These are phyloP conservation scores for Beauveria scarabaeidicola DNA, from an alignment of 2,329 filamentous ascomycete genomes.

Conservation along the genomic window DNA sequence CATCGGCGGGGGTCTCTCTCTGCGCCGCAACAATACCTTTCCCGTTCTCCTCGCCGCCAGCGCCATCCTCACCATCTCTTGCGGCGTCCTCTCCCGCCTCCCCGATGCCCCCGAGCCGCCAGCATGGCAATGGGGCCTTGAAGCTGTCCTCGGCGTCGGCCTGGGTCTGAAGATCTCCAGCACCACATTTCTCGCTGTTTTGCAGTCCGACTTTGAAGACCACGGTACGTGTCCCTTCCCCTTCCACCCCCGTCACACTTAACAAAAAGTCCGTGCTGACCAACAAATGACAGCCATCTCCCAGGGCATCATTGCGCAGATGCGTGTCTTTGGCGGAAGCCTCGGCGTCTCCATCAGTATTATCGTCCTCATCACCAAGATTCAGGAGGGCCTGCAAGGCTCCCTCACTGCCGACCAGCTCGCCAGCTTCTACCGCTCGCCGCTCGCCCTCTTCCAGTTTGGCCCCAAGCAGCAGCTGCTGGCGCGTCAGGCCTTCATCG, in stretches of 20 bases:
- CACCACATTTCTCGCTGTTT: slow-evolving; percentile 15
- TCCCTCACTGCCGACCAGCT: slow-evolving; percentile 14
- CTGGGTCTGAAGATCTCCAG: slow-evolving; percentile 16
- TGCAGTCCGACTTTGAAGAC: slow-evolving; percentile 16
- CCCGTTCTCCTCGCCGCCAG: slow-evolving; percentile 15
- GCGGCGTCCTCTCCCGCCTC: slow-evolving; percentile 14
- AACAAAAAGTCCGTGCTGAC: neutral
- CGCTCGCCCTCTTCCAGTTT: slow-evolving; percentile 13
- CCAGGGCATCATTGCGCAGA: slow-evolving; percentile 16
- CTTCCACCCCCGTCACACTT: neutral
- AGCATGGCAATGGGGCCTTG: slow-evolving; percentile 14
- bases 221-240: slow-evolving; percentile 12
- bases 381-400: slow-evolving; percentile 12
- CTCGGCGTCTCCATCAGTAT: slow-evolving; percentile 19
- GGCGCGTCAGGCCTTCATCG: slow-evolving; percentile 14
- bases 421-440: slow-evolving; percentile 15
- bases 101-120: slow-evolving; percentile 9
- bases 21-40: slow-evolving; percentile 15
- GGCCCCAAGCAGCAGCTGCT: slow-evolving; percentile 10
- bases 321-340: slow-evolving; percentile 20
- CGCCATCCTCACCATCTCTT: slow-evolving; percentile 12
- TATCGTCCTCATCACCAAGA: slow-evolving; percentile 16
- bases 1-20: slow-evolving; percentile 14
- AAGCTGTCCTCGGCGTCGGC: slow-evolving; percentile 15
- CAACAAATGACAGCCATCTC: slow-evolving; percentile 11